Base-by-base conservation (phyloP, 495 filamentous ascomycete genomes). In the Xanthoparmelia taractica region DNA sequence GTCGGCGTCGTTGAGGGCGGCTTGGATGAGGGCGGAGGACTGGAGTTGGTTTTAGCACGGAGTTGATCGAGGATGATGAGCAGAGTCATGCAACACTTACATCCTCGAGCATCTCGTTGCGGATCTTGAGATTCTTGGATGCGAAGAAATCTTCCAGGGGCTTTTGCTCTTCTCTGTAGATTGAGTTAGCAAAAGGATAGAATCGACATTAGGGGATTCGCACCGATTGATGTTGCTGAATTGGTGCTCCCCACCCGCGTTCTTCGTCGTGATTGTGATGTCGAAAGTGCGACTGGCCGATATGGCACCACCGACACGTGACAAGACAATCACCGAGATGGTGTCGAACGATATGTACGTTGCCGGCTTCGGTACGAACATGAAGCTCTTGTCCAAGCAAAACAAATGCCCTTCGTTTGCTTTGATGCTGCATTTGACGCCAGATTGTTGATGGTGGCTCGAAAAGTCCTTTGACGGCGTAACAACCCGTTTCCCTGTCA, bases 391-490 rank as follows among this genome's bases (percentile, higher is more conserved):
- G 74, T 99, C 95, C 67, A 99, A 76, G 75, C 92, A 97, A 79
- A 94, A 99, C 36, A 99, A 77, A 68, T 95, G 92, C 59, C 95
- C 95, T 74, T 99, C 95, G 72, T 93, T 96, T 58, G 95, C 95
- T 75, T 99, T 99, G 79, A 97, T 95, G 17, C 94, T 96, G 78
- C 95, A 99, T 75, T 99, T 99, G 72, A 97, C 94, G 45, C 95
- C 95, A 66, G 85, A 89, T 74, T 96, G 92, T 60, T 89, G 83
- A 72, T 96, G 91, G 76, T 97, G 94, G 67, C 87, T 91, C 59
- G 52, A 64, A 58, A 99, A 99, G 75, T 96, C 92, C 73, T 91
- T 93, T 15, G 94, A 96, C 1, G 95, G 95, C 58, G 87, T 88
- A 38, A 88, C 91, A 58, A 99, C 84, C 76, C 93, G 96, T 82